These are phyloP conservation scores for Edaphochlamys debaryana DNA, from an alignment of 139 green algal genomes.

Conservation along the genomic window DNA sequence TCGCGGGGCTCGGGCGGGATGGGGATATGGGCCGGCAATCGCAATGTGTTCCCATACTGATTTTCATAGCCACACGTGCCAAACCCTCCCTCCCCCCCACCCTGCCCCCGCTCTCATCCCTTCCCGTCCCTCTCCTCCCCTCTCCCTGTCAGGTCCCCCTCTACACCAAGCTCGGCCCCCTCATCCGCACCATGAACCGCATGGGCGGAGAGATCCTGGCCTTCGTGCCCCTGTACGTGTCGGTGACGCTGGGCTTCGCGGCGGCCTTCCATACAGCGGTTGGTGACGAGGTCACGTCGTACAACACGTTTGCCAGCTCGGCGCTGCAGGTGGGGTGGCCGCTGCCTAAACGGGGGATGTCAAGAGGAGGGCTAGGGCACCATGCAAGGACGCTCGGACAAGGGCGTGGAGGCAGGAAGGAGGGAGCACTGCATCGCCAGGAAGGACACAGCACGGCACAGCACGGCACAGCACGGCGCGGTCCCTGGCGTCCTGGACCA, in stretches of 20 bases:
- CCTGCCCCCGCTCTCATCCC: too few species aligned
- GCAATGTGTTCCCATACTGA: too few species aligned
- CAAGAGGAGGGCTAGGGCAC: too few species aligned
- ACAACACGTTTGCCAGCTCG: neutral
- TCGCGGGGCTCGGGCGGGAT: too few species aligned
- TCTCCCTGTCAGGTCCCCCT: slow-evolving; percentile 2
- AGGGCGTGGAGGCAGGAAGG: too few species aligned
- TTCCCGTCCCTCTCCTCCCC: neutral
- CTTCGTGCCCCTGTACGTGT: slow-evolving; percentile 36
- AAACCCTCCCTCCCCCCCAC: neutral
- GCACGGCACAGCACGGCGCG: too few species aligned
- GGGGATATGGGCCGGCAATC: neutral
- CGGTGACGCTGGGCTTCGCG: slow-evolving; percentile 10
- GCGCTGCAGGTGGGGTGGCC: neutral
- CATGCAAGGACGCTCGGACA: too few species aligned
- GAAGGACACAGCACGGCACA: too few species aligned
- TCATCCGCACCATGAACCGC: slow-evolving; percentile 30
- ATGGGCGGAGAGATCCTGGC: slow-evolving; percentile 37
- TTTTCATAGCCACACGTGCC: neutral
- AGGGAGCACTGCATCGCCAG: too few species aligned
- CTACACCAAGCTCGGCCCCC: slow-evolving; percentile 25
- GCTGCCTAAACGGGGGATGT: too few species aligned
- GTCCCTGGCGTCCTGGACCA: too few species aligned
- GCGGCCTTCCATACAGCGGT: neutral
- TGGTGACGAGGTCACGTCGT: neutral